Evolutionary conservation across 2,329 filamentous ascomycete species (phyloP), one percentile per base, ranked within the genome.

Genomic region (Aphanocladium album): DNA sequence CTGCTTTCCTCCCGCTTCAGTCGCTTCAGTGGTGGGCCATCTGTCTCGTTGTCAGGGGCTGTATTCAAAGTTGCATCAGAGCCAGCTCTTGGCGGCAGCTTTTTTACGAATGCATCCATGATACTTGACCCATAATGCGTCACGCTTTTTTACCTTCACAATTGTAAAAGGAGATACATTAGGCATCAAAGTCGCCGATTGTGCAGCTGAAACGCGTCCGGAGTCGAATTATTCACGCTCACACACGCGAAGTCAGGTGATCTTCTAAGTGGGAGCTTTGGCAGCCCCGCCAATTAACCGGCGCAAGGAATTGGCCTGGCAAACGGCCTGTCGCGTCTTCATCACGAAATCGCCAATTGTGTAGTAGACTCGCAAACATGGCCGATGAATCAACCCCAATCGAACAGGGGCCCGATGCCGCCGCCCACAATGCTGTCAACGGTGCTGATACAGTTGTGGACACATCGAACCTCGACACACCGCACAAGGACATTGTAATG

Each of bases 401-500:
- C 35, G 68, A 70, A 5, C 30, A 63, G 8, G 47, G 59, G 23
- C 33, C 50, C 16, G 51, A 54, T 16, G 23, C 33, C 27, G 30
- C 23, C 35, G n/a, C 14, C 8, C 50, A 55, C 17, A 33, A 25
- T 14, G 33, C 30, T 4, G 37, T 45, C 35, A 57, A 61, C 39
- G 49, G 60, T 14, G 39, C 25, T 14, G 49, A 39, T 4, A 4
- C 49, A 12, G 17, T 49, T 45, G 19, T 23, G 27, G 49, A 47
- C 51, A 8, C 61, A 30, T 59, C 46, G 16, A 23, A 37, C 23
- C 16, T 46, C 6, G 69, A 68, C 35, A 67, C 67, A 33, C 64
- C 68, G 17, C 68, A 68, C 27, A 74, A 70, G 62, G 79, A 81
- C 62, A 64, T 78, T 39, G 64, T 74, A 2, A 81, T 81, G 79